Evolutionary conservation across 2,329 filamentous ascomycete genomes (phyloP), one percentile per base, ranked within the genome.

Genomic region (Oidium heveae): DNA sequence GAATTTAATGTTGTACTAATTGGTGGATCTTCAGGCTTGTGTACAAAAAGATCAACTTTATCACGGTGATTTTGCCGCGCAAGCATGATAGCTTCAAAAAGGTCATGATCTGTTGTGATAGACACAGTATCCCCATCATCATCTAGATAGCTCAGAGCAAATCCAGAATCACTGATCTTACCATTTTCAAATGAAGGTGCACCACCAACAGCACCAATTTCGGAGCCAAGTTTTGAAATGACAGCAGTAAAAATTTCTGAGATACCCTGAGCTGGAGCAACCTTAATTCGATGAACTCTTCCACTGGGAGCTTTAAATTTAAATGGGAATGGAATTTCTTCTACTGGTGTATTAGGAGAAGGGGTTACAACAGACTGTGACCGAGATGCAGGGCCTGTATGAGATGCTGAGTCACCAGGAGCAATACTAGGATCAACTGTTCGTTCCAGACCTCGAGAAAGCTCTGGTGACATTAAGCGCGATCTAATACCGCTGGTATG

Each of bases 261-360:
- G 58, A 98, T 79, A 44, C 91, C 91, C 55, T 86, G 78, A 22
- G 83, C 78, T 12, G 87, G 82, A 54, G 80, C 73, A 32, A 95
- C 81, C 64, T 96, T 91, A 53, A 98, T 71, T 55, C 91, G 80
- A 68, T 98, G 91, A 18, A 96, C 88, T 54, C 91, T 85, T 49
- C 89, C 91, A 61, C 86, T 88, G 1, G 91, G 91, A 1, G 91
- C 87, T 72, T 96, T 96, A 76, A 98, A 98, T 68, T 98, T 98
- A 79, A 98, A 98, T 2, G 89, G 79, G 69, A 96, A 98, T 0
- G 89, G 86, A 12, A 77, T 68, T 60, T 93, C 85, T 62, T 84
- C 76, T 1, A 76, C 71, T 6, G 73, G 69, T 4, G 72, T 69
- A 18, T 80, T 74, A 50, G 82, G 74, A 24, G 79, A 68, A 24